Base-by-base conservation (phyloP, 257 asterid species). In the Rehmannia glutinosa region DNA sequence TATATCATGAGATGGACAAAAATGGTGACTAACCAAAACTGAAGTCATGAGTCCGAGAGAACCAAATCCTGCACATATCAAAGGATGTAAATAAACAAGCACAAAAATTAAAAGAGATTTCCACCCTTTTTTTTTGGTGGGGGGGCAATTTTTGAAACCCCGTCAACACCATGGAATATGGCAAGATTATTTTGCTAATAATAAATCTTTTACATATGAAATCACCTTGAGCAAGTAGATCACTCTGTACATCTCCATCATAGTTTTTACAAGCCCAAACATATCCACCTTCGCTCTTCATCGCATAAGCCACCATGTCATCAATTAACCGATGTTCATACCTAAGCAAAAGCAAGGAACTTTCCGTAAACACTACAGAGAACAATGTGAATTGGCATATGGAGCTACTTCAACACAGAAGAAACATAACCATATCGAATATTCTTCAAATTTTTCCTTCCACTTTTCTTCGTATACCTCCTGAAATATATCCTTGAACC, bases 221-320 rank as follows among this genome's bases (percentile, higher is more conserved):
- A 61, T 79, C 76, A 89, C 97, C 97, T 83, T 89, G 97, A 62
- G 95, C 97, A 70, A 89, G 95, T 70, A 89, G 75, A 83, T 89
- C 97, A 82, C 97, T 87, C 68, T 81, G 97, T 36, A 89, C 97
- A 47, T 89, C 97, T 66, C 97, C 97, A 50, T 89, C 97, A 56
- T 89, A 89, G 78, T 89, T 89, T 66, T 89, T 89, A 81, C 97
- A 89, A 20, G 97, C 95, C 97, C 97, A 89, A 67, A 89, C 97
- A 69, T 85, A 87, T 63, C 95, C 97, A 45, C 97, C 97, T 15
- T 85, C 93, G 28, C 95, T 89, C 81, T 89, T 89, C 64, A 87
- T n/a, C n/a, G 87, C 95, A 78, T 87, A 89, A 11, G 97, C 97
- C 50, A 89, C 97, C 97, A 89, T 89, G 78, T 87, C 97, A 82